phyloP scores from a whole-genome alignment of 116 monocot species.

The Posidonia oceanica region DNA sequence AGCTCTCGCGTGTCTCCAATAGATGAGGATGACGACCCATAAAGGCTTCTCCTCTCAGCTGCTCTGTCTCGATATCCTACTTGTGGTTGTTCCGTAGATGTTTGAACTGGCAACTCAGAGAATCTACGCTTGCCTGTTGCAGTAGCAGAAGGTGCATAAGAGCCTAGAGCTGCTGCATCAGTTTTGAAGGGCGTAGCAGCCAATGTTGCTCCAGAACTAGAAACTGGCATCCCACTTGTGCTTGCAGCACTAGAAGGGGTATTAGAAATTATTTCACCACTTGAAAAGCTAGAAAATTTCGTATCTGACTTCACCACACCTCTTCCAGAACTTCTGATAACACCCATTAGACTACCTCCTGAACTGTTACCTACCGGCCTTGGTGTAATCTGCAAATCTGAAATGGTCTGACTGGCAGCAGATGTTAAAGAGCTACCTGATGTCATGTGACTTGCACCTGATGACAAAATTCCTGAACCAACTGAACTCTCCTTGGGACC shows the following conservation, averaged over 20 bases:
- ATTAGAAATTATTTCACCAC: slow-evolving; percentile 10
- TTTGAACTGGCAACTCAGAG: slow-evolving; percentile 70
- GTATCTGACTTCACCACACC: slow-evolving; percentile 73
- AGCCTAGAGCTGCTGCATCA: slow-evolving; percentile 64
- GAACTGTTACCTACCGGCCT: slow-evolving; percentile 40
- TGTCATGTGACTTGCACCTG: slow-evolving; percentile 10
- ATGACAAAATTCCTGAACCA: slow-evolving; percentile 19
- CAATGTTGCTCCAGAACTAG: slow-evolving; percentile 7
- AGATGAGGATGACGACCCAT: slow-evolving; percentile 68
- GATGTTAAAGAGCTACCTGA: slow-evolving; percentile 6
- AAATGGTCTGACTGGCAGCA: slow-evolving; percentile 17
- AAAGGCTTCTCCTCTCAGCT: slow-evolving; percentile 80
- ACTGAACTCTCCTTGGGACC: slow-evolving; percentile 14
- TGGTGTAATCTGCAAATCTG: slow-evolving; percentile 29
- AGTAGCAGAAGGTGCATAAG: slow-evolving; percentile 31
- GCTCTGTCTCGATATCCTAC: slow-evolving; percentile 79
- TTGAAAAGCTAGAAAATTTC: slow-evolving; percentile 19
- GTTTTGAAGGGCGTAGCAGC: slow-evolving; percentile 57
- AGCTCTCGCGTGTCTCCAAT: slow-evolving; percentile 25
- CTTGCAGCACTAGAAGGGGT: slow-evolving; percentile 9
- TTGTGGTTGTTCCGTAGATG: slow-evolving; percentile 37
- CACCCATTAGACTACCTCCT: slow-evolving; percentile 63
- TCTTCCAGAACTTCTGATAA: slow-evolving; percentile 73
- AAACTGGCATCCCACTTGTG: background rate
- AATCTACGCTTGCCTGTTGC: slow-evolving; percentile 76